phyloP scores from a whole-genome alignment of 108 stramenopile species.

The Fistulifera solaris region DNA sequence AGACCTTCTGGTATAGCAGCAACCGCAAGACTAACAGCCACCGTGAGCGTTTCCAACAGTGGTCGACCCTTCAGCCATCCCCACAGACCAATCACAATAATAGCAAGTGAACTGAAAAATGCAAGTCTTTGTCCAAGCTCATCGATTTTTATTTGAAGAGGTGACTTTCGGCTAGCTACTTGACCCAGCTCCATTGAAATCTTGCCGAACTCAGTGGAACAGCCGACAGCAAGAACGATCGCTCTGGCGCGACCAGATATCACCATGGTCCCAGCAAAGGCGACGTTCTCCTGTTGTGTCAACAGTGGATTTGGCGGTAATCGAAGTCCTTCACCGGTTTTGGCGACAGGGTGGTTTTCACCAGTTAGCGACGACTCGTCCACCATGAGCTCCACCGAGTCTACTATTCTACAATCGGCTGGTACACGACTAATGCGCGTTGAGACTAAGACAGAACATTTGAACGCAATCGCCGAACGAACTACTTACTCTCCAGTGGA shows the following conservation, averaged over 20 bases:
- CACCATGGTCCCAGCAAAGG: conserved; percentile 91
- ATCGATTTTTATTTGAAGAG: conserved; percentile 94
- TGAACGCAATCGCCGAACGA: background rate
- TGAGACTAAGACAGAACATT: background rate
- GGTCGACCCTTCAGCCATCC: conserved; percentile 79
- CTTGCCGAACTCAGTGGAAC: conserved; percentile 87
- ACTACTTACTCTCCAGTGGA: conserved; percentile 63
- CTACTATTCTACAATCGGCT: conserved; percentile 90
- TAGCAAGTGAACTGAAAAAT: conserved; percentile 64
- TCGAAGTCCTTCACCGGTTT: conserved; percentile 42
- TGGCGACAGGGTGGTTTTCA: conserved; percentile 78
- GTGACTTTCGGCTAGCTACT: conserved; percentile 76
- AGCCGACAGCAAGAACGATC: conserved; percentile 83
- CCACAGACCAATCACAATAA: conserved; percentile 76
- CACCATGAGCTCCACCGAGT: conserved; percentile 61
- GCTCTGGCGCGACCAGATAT: conserved; percentile 83
- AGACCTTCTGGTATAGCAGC: conserved; percentile 92
- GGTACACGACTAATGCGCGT: conserved; percentile 68
- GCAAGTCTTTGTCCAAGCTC: conserved; percentile 85
- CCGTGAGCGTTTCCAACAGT: conserved; percentile 80
- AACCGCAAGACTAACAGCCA: conserved; percentile 92
- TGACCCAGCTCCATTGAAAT: conserved; percentile 72
- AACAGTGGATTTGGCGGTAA: conserved; percentile 26
- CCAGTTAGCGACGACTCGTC: conserved; percentile 91
- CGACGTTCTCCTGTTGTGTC: conserved; percentile 83